A percentile compares a stretch with the other conserved stretches of the same genome.
These are phyloP conservation scores for Metschnikowia noctiluminum DNA, from an alignment of 805 yeast genomes.

Conservation along the genomic window DNA sequence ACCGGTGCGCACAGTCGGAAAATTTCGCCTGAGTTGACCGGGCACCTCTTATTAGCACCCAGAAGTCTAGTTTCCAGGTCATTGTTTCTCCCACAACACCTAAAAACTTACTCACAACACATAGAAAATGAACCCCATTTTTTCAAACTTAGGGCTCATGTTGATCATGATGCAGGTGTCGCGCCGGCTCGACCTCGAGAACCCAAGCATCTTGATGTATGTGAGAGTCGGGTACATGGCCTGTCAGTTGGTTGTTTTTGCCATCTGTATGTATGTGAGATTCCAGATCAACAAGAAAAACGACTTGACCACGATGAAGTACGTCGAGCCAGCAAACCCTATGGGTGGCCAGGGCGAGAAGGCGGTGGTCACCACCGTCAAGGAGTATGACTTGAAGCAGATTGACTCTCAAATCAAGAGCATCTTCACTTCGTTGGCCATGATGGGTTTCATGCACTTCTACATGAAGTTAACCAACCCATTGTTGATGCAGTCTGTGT, in stretches of 20 bases:
- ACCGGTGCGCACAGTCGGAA: neutral
- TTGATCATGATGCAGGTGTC: conserved; percentile 95
- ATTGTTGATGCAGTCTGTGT: conserved; percentile 86
- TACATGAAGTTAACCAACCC: conserved; percentile 98
- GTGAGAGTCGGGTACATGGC: conserved; percentile 71
- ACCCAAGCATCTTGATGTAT: conserved; percentile 67
- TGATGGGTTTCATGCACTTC: conserved; percentile 98
- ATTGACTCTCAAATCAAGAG: conserved; percentile 76
- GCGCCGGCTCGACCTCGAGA: conserved; percentile 82
- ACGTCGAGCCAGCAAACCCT: conserved; percentile 79
- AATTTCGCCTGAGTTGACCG: neutral
- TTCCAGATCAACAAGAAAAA: conserved; percentile 65
- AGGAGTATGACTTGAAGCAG: conserved; percentile 91
- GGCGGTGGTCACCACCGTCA: conserved; percentile 85
- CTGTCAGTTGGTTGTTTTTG: conserved; percentile 63
- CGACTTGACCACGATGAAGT: conserved; percentile 89
- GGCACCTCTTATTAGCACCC: neutral
- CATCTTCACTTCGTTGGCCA: conserved; percentile 82
- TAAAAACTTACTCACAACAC: neutral
- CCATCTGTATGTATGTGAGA: conserved; percentile 64
- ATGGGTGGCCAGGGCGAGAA: conserved; percentile 73
- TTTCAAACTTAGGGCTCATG: conserved; percentile 84
- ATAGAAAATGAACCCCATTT: conserved; percentile 74
- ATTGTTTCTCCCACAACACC: too few species aligned
- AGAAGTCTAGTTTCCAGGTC: too few species aligned